Conservation (phyloP, 1,284 basidiomycete genomes). For the Malassezia obtusa region DNA sequence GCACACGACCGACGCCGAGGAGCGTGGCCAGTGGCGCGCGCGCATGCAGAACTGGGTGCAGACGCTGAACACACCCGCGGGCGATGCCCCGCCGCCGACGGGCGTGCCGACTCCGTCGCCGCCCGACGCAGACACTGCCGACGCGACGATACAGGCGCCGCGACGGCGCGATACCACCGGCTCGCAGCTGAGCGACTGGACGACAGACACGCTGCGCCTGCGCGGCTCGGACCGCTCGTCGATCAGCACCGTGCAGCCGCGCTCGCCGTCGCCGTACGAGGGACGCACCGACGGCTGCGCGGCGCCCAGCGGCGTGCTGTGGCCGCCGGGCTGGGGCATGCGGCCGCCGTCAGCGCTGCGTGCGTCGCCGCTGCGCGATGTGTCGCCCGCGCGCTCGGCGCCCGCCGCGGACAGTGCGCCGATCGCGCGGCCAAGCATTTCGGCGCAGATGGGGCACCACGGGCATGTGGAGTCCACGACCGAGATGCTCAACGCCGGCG, state of each 20-base stretch:
- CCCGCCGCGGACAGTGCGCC: background rate
- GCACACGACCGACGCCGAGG: background rate
- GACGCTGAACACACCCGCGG: background rate
- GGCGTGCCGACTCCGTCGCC: background rate
- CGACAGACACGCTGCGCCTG: background rate
- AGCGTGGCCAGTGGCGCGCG: background rate
- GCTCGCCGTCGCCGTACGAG: slow-evolving; percentile 7
- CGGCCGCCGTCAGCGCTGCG: too few species aligned
- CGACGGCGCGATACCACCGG: background rate
- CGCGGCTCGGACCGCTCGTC: slow-evolving; percentile 1
- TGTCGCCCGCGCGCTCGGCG: background rate
- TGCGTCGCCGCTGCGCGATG: too few species aligned
- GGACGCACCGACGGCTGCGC: background rate
- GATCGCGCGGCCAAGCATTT: background rate
- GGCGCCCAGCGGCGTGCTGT: too few species aligned
- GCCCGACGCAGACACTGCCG: background rate
- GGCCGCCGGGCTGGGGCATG: too few species aligned
- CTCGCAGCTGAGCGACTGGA: slow-evolving; percentile 1
- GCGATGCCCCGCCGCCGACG: background rate
- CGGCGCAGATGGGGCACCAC: background rate
- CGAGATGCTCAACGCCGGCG: background rate
- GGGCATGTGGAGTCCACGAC: background rate
- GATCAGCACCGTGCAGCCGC: slow-evolving; percentile 3
- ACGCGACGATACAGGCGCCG: too few species aligned
- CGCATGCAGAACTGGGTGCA: background rate